Evolutionary conservation across 75 land plant species (phyloP), one percentile per base, ranked within the genome.

Genomic region (Ceratopteris richardii): DNA sequence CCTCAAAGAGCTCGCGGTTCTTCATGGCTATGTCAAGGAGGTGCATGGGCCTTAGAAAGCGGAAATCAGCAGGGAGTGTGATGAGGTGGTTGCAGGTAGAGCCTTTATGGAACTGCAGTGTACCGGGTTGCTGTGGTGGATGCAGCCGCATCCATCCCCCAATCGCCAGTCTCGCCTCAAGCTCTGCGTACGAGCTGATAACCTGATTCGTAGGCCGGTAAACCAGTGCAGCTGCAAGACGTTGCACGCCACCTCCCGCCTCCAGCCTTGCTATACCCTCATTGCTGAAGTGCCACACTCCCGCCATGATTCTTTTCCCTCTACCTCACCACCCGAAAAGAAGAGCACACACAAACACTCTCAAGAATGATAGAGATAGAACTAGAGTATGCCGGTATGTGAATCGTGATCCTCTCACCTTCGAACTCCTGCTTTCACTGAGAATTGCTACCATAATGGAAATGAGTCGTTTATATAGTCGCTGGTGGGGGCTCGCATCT

Each of bases 21-120:
- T 84, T 80, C 23, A 84, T 68, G 60, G 81, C 91, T 25, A 87
- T 75, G 64, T 87, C 91, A 40, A 75, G 83, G 85, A 87, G 79
- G 70, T 87, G 73, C 56, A 83, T 69, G 47, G 88, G 82, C 52
- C 58, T 80, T 44, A 87, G 77, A 53, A 43, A 64, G 66, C 73
- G 52, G 76, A 87, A 83, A 17, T 74, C 74, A 17, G 41, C 63
- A 31, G 91, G 91, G 25, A 87, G 71, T 50, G 91, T 80, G 58
- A 87, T 87, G 67, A 87, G 87, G 54, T 83, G 73, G 39, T 66
- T 60, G 24, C 80, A 73, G 37, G 70, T 69, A 47, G 58, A 36
- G 23, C 55, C 58, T 41, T 70, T 80, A 64, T 87, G 91, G 61
- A 58, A 87, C 70, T 87, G 91, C 25, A 76, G 65, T 31, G 85